Percentiles rank a stretch among this genome's conserved stretches.
Conservation (phyloP, 2,329 filamentous ascomycete species). For the Penicillium freii region DNA sequence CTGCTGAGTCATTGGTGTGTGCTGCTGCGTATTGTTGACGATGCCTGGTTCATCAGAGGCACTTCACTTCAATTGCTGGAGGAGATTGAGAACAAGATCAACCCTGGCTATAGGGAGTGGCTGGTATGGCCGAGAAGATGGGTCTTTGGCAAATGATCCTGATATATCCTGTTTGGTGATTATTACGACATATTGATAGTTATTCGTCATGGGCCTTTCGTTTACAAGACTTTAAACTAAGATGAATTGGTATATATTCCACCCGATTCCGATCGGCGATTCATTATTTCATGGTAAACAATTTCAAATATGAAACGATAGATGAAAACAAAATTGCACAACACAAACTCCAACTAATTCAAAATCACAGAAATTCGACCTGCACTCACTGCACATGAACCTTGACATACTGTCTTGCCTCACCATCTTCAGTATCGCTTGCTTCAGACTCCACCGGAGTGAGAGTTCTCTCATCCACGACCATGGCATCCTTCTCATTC, state of each 20-base stretch:
- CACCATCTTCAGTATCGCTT: constrained; percentile 17
- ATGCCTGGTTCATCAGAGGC: constrained; percentile 17
- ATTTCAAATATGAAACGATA: background rate
- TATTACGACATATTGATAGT: background rate
- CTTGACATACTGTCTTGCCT: constrained; percentile 26
- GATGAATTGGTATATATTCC: background rate
- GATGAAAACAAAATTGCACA: background rate
- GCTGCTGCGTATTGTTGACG: constrained; percentile 14
- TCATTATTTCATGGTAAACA: background rate
- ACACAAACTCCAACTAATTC: background rate
- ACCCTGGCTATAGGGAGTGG: constrained; percentile 17
- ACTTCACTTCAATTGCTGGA: constrained; percentile 12
- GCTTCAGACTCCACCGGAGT: constrained; percentile 24
- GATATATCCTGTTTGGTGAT: background rate
- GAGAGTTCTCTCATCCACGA: constrained; percentile 25
- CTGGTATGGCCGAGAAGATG: constrained; percentile 19
- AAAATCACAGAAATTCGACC: background rate
- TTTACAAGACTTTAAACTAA: background rate
- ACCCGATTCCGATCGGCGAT: background rate
- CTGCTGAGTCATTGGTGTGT: constrained; percentile 20
- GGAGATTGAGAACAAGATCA: constrained; percentile 19
- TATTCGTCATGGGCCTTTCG: background rate
- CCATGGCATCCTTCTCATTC: constrained; percentile 19
- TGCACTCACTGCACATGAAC: constrained; percentile 21
- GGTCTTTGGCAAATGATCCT: constrained; percentile 11